Evolutionary conservation across 306 rosid genomes (phyloP), one percentile per base, ranked within the genome.

Genomic region (Dryas drummondii): DNA sequence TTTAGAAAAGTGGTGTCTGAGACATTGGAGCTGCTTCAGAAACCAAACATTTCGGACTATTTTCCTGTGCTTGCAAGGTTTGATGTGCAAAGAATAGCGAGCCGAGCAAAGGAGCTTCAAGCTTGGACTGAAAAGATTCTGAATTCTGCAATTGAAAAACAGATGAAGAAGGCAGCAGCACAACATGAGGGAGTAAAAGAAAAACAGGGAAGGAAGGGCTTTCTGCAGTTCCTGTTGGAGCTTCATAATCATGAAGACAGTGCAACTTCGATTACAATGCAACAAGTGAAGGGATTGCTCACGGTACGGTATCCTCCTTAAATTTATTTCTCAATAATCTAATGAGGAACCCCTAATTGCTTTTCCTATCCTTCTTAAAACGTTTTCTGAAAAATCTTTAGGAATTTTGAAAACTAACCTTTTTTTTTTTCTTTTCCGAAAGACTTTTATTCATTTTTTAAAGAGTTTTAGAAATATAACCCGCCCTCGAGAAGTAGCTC

Each of bases 71-170:
- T 79, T 27, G 84, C 84, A 0, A 11, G 50, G 42, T 72, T 85
- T 8, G 88, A 85, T 73, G 37, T 82, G 8, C 84, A 79, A 58
- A 84, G 86, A 22, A 57, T 85, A 3, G 63, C 67, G 68, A 76
- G 46, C 42, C 53, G 61, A 16, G 46, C 79, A 55, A 78, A 69
- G 78, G 46, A n/a, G 62, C 27, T 73, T 13, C 8, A 5, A 12
- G 9, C 57, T 3, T 46, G 56, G 32, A 9, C 58, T n/a, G 81
- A 66, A 4, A 2, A n/a, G 14, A n/a, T 84, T 22, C 11, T 75
- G 5, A 40, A 78, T 41, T 66, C 55, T 5, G 77, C 63, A 27
- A 75, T 84, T 0, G 56, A 75, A 9, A 53, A 17, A 27, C 19
- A 66, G 70, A 70, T 66, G 73, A 64, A 27, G 3, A 56, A n/a